A percentile compares a stretch with the other conserved stretches of the same genome.
These are phyloP conservation scores for Tricholomella constricta DNA, from an alignment of 768 basidiomycete genomes.

Conservation along the genomic window DNA sequence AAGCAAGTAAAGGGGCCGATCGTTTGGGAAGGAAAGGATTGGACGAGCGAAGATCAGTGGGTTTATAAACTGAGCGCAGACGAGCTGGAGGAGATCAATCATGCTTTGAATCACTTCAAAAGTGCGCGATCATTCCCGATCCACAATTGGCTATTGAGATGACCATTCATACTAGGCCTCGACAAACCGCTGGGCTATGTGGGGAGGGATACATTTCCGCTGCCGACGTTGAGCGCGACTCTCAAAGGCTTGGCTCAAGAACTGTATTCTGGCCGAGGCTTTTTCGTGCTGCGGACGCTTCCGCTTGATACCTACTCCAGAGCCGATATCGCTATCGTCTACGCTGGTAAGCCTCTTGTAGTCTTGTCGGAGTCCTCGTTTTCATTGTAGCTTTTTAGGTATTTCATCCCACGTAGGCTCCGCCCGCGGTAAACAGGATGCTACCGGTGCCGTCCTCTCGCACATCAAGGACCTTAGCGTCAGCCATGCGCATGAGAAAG, in stretches of 20 bases:
- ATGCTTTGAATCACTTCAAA: conserved; percentile 41
- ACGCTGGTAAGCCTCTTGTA: conserved; percentile 39
- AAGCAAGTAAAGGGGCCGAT: conserved; percentile 36
- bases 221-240: conserved; percentile 38
- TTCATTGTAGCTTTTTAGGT: conserved; percentile 30
- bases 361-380: conserved; percentile 9
- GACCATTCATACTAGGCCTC: conserved; percentile 19
- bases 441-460: conserved; percentile 42
- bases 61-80: conserved; percentile 36
- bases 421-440: conserved; percentile 45
- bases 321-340: conserved; percentile 41
- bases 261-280: conserved; percentile 47
- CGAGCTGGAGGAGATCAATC: conserved; percentile 41
- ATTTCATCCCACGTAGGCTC: conserved; percentile 49
- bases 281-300: conserved; percentile 50
- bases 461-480: conserved; percentile 50
- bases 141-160: neutral
- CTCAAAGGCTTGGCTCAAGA: conserved; percentile 41
- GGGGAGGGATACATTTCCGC: conserved; percentile 41
- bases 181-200: conserved; percentile 37
- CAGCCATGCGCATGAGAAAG: conserved; percentile 42
- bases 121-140: conserved; percentile 21
- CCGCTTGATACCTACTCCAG: conserved; percentile 44
- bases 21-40: conserved; percentile 49
- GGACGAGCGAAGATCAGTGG: conserved; percentile 44